Evolutionary conservation across 1,284 basidiomycete species (phyloP), one percentile per base, ranked within the genome.

Genomic region (Papiliotrema terrestris): DNA sequence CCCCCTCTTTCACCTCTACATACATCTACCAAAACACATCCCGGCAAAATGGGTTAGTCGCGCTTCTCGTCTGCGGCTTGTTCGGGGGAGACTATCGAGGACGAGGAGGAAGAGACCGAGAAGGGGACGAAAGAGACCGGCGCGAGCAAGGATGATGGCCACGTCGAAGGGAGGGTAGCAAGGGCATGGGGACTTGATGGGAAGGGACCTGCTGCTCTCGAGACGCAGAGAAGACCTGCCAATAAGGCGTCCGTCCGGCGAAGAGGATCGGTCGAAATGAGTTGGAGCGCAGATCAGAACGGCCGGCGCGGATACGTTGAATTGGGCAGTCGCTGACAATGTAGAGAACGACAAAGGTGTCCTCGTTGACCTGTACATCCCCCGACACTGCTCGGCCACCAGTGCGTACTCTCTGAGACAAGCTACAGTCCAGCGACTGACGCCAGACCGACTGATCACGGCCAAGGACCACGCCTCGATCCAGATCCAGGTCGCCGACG

Each of bases 401-500:
- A 92, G 90, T 93, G 75, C 75, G 88, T 84, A 20, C 39, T 2
- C 20, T 50, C 47, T 20, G n/a, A 41, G 11, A 4, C 19, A 19
- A 22, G 0, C 22, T 17, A 2, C 46, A 47, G 36, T 46, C 25
- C 23, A 37, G 51, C 44, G 20, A 37, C 52, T 48, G 45, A 41
- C 44, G 42, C 22, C 54, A 65, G 67, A 68, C 68, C 68, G 68
- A 49, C 63, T 71, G 39, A 67, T 71, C 67, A 71, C 91, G 69
- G 90, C 95, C 73, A 98, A 98, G 83, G 95, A 99, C 81, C 92
- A 98, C 79, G 93, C 95, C 45, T 97, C 94, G 45, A 91, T 98
- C 72, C 95, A 99, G 79, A 88, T 99, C 78, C 88, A 86, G 79
- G 83, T 99, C 68, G 89, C 84, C 63, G 95, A 98, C 74, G 95